phyloP scores from a whole-genome alignment of 2,329 filamentous ascomycete species.

The Aspergillus versicolor region DNA sequence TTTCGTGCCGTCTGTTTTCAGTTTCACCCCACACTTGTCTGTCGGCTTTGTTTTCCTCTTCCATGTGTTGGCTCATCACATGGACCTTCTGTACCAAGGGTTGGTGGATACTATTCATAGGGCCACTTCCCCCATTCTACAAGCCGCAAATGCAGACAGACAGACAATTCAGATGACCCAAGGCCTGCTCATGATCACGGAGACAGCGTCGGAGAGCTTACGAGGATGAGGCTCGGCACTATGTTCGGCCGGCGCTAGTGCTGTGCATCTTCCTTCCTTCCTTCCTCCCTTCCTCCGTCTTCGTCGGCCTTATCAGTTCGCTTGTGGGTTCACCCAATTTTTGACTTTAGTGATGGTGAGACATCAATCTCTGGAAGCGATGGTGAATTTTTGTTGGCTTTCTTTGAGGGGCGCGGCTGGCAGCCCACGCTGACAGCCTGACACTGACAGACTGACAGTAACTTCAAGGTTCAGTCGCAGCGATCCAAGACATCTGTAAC shows the following conservation, averaged over 20 bases:
- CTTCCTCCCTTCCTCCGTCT: neutral
- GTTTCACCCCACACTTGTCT: neutral
- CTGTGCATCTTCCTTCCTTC: neutral
- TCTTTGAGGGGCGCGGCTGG: neutral
- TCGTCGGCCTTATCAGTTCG: neutral
- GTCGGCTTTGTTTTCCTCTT: conserved; percentile 1
- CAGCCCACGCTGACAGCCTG: too few relatives aligned
- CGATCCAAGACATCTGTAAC: conserved; percentile 8
- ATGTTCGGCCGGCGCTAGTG: neutral
- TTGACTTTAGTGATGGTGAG: neutral
- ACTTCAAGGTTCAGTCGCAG: neutral
- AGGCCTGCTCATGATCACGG: too few relatives aligned
- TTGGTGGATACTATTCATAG: too few relatives aligned
- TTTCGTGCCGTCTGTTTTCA: too few relatives aligned
- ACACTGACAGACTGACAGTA: too few relatives aligned
- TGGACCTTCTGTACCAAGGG: neutral
- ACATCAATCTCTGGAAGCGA: neutral
- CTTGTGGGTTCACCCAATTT: neutral
- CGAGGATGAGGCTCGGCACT: neutral
- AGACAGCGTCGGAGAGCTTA: too few relatives aligned
- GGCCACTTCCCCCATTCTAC: too few relatives aligned
- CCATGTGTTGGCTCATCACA: neutral
- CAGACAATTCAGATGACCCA: too few relatives aligned
- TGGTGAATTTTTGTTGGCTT: too few relatives aligned
- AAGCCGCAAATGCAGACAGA: too few relatives aligned